Percentiles rank a stretch among this genome's conserved stretches.
Evolutionary conservation across 2,329 filamentous ascomycete genomes (phyloP).

Genomic region (Intubia oerlemansii): DNA sequence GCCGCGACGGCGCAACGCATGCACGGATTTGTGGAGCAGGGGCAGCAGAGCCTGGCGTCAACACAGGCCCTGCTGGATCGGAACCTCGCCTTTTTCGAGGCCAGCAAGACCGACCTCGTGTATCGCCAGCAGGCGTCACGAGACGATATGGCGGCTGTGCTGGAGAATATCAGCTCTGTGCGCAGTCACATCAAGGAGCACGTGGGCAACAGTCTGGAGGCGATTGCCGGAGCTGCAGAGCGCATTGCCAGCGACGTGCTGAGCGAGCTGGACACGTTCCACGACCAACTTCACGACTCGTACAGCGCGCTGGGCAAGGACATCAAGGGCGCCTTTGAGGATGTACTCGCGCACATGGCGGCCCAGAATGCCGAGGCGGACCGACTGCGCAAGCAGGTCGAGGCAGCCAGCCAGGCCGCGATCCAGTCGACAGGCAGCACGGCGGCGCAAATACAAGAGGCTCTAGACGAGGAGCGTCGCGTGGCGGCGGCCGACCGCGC

Average conservation of each 20-base stretch:
- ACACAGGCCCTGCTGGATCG: slow-evolving; percentile 51
- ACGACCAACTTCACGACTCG: slow-evolving; percentile 25
- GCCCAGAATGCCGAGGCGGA: slow-evolving; percentile 61
- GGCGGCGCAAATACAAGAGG: slow-evolving; percentile 42
- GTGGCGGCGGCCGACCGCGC: slow-evolving; percentile 54
- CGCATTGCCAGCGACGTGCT: slow-evolving; percentile 80
- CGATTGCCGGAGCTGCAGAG: slow-evolving; percentile 66
- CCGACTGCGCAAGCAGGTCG: slow-evolving; percentile 47
- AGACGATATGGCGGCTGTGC: slow-evolving; percentile 72
- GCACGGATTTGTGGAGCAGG: slow-evolving; percentile 52
- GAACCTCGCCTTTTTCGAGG: slow-evolving; percentile 45
- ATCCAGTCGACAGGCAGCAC: slow-evolving; percentile 46
- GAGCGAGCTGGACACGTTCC: slow-evolving; percentile 65
- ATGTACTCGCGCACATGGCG: slow-evolving; percentile 51
- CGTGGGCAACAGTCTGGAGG: slow-evolving; percentile 66
- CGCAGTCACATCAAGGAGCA: slow-evolving; percentile 72
- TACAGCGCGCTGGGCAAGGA: slow-evolving; percentile 3
- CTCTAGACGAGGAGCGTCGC: slow-evolving; percentile 55
- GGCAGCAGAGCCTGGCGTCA: slow-evolving; percentile 47
- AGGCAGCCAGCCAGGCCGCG: slow-evolving; percentile 45
- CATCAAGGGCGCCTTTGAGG: slow-evolving; percentile 44
- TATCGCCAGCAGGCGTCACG: slow-evolving; percentile 47
- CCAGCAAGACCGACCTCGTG: slow-evolving; percentile 23
- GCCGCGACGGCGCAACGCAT: slow-evolving; percentile 47
- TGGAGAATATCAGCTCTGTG: slow-evolving; percentile 81